Evolutionary conservation across 192 early-diverging fungal species (phyloP).

Genomic region (Coemansia sp.): DNA sequence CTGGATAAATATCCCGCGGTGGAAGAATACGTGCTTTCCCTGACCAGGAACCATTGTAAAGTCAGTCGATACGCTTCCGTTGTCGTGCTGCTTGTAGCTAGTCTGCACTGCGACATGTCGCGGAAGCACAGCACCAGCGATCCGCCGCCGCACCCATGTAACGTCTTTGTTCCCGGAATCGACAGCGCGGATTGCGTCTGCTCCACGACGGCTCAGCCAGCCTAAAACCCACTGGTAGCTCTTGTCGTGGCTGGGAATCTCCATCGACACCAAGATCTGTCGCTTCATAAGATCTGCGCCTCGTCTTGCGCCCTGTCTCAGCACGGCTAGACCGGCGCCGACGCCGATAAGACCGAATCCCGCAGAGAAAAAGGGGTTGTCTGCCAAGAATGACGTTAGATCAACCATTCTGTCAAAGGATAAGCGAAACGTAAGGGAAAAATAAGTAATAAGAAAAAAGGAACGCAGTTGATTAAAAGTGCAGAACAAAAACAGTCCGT

Average conservation of each 20-base stretch:
- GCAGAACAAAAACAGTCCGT: background rate
- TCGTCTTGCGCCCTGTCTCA: constrained; percentile 70
- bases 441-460: background rate
- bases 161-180: constrained; percentile 7
- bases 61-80: constrained; percentile 79
- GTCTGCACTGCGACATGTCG: constrained; percentile 89
- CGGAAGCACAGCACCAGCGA: constrained; percentile 54
- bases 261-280: constrained; percentile 84
- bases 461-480: background rate
- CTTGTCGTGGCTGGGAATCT: constrained; percentile 93
- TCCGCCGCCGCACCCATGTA: constrained; percentile 59
- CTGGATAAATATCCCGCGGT: constrained; percentile 79
- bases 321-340: constrained; percentile 75
- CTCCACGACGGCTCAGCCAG: constrained; percentile 72
- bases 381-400: constrained; percentile 49
- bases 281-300: constrained; percentile 73
- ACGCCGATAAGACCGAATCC: constrained; percentile 92
- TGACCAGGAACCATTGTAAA: constrained; percentile 92
- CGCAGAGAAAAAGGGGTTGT: constrained; percentile 93
- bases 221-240: constrained; percentile 92
- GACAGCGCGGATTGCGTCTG: constrained; percentile 25
- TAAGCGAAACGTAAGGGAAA: too few species aligned
- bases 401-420: constrained; percentile 52
- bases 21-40: constrained; percentile 86
- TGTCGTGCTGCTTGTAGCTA: constrained; percentile 82